Conservation (phyloP, 306 rosid genomes). For the Medicago lupulina region DNA sequence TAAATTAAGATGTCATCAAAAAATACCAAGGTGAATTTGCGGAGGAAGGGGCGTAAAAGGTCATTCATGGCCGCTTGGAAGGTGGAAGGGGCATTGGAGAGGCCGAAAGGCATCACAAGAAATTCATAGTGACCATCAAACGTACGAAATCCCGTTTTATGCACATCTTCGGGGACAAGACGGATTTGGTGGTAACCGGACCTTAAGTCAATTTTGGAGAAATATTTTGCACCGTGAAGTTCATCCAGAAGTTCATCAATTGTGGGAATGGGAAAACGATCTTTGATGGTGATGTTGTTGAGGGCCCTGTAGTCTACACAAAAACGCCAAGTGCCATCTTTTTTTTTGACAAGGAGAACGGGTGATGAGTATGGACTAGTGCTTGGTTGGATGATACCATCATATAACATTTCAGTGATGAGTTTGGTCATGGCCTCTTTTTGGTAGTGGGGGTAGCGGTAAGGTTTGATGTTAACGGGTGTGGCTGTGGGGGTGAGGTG, state of each 20-base stretch:
- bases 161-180: neutral
- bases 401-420: neutral
- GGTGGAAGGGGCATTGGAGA: neutral
- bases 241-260: neutral
- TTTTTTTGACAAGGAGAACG: neutral
- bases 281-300: neutral
- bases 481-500: neutral
- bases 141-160: neutral
- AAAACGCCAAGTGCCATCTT: neutral
- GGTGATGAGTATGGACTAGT: neutral
- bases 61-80: too few species aligned
- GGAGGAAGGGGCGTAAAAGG: too few species aligned
- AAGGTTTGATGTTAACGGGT: neutral
- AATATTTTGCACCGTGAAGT: rapidly evolving
- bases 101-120: neutral
- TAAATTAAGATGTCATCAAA: neutral
- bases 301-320: neutral
- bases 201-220: neutral
- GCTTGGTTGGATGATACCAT: neutral
- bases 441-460: too few species aligned
- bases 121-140: neutral
- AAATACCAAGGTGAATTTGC: too few species aligned
- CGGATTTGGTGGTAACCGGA: neutral
- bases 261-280: neutral
- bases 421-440: neutral